Percentiles rank a stretch among this genome's conserved stretches.
phyloP scores from a whole-genome alignment of 129 eudicot genomes.

The Flaveria brownii region DNA sequence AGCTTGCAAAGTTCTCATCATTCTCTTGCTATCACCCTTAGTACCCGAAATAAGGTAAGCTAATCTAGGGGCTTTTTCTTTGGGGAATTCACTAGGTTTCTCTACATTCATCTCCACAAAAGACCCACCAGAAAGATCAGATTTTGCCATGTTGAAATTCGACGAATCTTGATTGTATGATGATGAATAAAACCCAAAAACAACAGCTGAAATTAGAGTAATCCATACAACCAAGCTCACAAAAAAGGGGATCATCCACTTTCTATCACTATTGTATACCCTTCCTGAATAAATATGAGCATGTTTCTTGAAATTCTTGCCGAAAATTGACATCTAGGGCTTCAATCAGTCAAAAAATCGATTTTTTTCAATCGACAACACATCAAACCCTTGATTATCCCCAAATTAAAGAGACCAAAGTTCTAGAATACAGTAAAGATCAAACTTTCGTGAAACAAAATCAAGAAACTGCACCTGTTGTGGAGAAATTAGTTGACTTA shows the following conservation, averaged over 20 bases:
- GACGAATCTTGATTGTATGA: slow-evolving; percentile 43
- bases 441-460: neutral
- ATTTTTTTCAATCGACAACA: slow-evolving; percentile 22
- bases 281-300: slow-evolving; percentile 39
- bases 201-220: slow-evolving; percentile 37
- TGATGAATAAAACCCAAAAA: slow-evolving; percentile 39
- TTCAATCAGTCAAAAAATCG: slow-evolving; percentile 19
- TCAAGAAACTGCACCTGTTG: slow-evolving; percentile 25
- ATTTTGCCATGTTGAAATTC: slow-evolving; percentile 41
- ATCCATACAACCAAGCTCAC: slow-evolving; percentile 39
- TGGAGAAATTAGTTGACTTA: slow-evolving; percentile 30
- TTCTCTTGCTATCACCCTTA: slow-evolving; percentile 91
- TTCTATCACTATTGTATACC: slow-evolving; percentile 36
- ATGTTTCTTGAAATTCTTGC: slow-evolving; percentile 44
- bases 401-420: slow-evolving; percentile 22
- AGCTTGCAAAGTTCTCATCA: slow-evolving; percentile 95
- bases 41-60: slow-evolving; percentile 99
- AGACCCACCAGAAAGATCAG: slow-evolving; percentile 51
- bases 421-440: slow-evolving; percentile 15
- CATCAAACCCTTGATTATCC: slow-evolving; percentile 25
- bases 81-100: slow-evolving; percentile 39
- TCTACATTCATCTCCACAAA: slow-evolving; percentile 71
- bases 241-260: slow-evolving; percentile 40
- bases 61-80: slow-evolving; percentile 75
- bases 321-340: slow-evolving; percentile 42